phyloP scores from a whole-genome alignment of 352 stramenopile genomes.

The Pythium myriotylum region DNA sequence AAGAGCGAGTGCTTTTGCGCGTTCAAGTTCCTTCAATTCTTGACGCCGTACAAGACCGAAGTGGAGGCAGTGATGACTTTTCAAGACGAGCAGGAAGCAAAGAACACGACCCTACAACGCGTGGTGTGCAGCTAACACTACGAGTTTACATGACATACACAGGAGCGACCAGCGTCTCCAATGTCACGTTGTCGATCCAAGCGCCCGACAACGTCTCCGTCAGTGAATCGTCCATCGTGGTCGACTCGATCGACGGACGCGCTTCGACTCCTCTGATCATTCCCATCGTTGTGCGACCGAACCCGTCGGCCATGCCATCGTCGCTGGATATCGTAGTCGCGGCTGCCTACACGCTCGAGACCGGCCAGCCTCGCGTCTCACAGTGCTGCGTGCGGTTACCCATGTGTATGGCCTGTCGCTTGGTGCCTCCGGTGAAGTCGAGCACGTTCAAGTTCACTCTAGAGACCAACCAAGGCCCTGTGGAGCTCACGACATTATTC shows the following conservation, averaged over 20 bases:
- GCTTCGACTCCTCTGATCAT: conserved; percentile 67
- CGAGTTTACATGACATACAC: conserved; percentile 87
- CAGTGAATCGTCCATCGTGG: conserved; percentile 65
- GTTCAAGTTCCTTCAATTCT: conserved; percentile 72
- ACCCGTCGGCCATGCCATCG: conserved; percentile 52
- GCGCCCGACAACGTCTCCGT: conserved; percentile 64
- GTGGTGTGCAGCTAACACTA: conserved; percentile 66
- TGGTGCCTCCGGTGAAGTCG: conserved; percentile 78
- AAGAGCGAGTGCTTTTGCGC: conserved; percentile 76
- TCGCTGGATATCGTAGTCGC: conserved; percentile 66
- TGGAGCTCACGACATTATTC: conserved; percentile 77
- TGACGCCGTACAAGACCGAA: conserved; percentile 47
- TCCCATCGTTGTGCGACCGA: conserved; percentile 57
- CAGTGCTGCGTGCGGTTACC: conserved; percentile 70
- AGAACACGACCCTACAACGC: conserved; percentile 1
- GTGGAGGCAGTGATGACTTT: conserved; percentile 39
- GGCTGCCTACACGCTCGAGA: conserved; percentile 74
- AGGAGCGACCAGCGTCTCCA: conserved; percentile 55
- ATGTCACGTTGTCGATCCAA: conserved; percentile 77
- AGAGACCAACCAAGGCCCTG: conserved; percentile 82
- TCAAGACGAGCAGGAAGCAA: conserved; percentile 27
- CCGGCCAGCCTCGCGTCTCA: conserved; percentile 68
- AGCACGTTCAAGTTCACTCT: conserved; percentile 90
- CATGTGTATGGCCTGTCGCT: conserved; percentile 67
- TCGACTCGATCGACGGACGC: conserved; percentile 72